Percentiles rank a stretch among this genome's conserved stretches.
These are phyloP conservation scores for Rhododendron ferrugineum DNA, from an alignment of 148 eudicot genomes.

Conservation along the genomic window DNA sequence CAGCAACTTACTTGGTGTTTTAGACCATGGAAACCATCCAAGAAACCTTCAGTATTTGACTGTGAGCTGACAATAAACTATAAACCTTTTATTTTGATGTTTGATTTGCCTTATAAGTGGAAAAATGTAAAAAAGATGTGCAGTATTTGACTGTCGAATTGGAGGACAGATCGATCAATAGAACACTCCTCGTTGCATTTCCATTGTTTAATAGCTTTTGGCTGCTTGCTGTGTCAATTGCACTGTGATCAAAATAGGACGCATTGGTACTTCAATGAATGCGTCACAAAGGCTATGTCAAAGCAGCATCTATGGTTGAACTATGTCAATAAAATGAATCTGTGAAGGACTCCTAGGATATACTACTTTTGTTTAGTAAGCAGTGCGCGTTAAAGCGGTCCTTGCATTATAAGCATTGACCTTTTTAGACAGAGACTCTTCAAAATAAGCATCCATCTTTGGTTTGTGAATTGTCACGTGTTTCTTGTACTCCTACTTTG, in stretches of 20 bases:
- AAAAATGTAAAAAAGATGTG: too few relatives aligned
- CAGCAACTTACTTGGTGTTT: too few relatives aligned
- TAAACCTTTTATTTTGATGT: too few relatives aligned
- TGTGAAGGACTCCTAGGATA: background rate
- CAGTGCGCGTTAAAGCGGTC: background rate
- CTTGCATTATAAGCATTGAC: background rate
- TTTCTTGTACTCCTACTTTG: constrained; percentile 7
- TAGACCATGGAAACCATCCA: too few relatives aligned
- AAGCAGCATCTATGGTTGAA: constrained; percentile 1
- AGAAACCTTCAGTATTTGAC: too few relatives aligned
- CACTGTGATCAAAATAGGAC: background rate
- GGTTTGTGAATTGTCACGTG: background rate
- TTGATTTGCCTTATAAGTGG: too few relatives aligned
- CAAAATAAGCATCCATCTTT: background rate
- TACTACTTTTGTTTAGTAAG: background rate
- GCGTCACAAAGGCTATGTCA: background rate
- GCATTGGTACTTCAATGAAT: background rate
- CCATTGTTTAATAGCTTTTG: background rate
- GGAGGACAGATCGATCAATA: too few relatives aligned
- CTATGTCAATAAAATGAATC: background rate
- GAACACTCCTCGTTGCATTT: background rate
- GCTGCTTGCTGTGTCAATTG: background rate
- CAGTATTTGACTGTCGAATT: too few relatives aligned
- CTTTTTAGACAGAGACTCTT: background rate
- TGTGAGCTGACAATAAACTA: too few relatives aligned